Evolutionary conservation across 2,329 filamentous ascomycete species (phyloP).

Genomic region (Fusarium sp.): DNA sequence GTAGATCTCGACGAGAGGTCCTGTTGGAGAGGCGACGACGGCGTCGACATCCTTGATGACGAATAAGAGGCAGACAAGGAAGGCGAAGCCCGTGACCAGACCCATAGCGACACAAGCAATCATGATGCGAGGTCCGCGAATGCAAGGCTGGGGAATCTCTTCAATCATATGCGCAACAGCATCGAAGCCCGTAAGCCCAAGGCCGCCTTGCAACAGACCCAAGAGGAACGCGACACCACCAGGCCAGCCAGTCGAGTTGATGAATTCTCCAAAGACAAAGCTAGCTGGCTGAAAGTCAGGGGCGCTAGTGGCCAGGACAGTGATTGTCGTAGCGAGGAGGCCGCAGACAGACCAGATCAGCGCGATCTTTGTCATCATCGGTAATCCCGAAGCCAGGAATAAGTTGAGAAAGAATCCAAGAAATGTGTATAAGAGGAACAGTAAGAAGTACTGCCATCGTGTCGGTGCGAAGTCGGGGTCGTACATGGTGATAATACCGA

Average conservation of each 20-base stretch:
- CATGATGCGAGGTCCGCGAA: not conserved
- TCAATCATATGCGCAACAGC: not conserved
- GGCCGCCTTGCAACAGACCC: not conserved
- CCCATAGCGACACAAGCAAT: not conserved
- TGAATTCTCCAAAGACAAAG: not conserved
- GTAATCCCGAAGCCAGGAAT: not conserved
- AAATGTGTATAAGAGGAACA: not conserved
- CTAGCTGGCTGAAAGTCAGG: not conserved
- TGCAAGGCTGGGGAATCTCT: not conserved
- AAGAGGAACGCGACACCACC: not conserved
- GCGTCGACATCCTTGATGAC: not conserved
- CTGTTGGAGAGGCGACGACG: not conserved
- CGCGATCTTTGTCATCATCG: not conserved
- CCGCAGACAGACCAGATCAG: not conserved
- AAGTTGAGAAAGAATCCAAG: not conserved
- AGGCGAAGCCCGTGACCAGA: not conserved
- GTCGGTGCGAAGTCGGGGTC: not conserved
- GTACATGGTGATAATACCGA: not conserved
- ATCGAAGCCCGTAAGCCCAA: not conserved
- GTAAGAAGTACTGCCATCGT: not conserved
- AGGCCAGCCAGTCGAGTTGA: not conserved
- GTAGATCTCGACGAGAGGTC: not conserved
- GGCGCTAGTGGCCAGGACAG: not conserved
- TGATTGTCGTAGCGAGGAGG: not conserved
- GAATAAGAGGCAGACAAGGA: fast-evolving